A percentile compares a stretch with the other conserved stretches of the same genome.
These are phyloP conservation scores for Linum trigynum DNA, from an alignment of 345 rosid species.

Conservation along the genomic window DNA sequence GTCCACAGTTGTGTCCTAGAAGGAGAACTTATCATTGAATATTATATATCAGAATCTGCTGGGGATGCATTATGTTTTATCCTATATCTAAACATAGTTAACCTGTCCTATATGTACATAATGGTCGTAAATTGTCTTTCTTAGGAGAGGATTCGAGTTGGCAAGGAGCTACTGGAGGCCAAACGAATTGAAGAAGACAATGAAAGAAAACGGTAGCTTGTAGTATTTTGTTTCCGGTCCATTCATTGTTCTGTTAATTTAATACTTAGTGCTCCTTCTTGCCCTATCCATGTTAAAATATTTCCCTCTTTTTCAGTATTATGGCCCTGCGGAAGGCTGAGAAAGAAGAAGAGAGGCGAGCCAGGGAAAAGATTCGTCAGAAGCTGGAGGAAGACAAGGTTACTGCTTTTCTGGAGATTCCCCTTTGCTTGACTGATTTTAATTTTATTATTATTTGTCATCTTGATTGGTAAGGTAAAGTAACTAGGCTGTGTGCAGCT, in stretches of 20 bases:
- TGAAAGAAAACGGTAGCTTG: constrained; percentile 72
- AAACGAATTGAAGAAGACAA: constrained; percentile 93
- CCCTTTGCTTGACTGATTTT: background rate
- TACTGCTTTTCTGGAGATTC: constrained; percentile 7
- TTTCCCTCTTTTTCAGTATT: constrained; percentile 37
- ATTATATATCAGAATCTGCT: background rate
- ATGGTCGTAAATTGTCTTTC: background rate
- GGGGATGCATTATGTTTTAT: constrained; percentile 1
- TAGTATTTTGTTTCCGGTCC: background rate
- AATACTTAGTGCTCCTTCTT: background rate
- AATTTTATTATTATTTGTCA: background rate
- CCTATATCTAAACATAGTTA: constrained; percentile 1
- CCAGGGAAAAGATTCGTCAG: constrained; percentile 93
- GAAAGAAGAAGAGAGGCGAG: constrained; percentile 90
- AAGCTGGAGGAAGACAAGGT: constrained; percentile 99
- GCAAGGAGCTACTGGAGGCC: constrained; percentile 95
- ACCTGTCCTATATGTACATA: background rate
- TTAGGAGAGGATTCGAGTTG: constrained; percentile 90
- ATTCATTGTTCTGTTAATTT: background rate
- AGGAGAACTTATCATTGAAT: background rate
- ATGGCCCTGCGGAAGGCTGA: constrained; percentile 89
- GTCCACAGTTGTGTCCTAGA: background rate
- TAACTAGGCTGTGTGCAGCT: background rate
- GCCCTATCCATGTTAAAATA: background rate
- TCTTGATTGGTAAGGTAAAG: background rate